phyloP scores from a whole-genome alignment of 495 filamentous ascomycete genomes.

The Paragyromitra xinjiangensis region DNA sequence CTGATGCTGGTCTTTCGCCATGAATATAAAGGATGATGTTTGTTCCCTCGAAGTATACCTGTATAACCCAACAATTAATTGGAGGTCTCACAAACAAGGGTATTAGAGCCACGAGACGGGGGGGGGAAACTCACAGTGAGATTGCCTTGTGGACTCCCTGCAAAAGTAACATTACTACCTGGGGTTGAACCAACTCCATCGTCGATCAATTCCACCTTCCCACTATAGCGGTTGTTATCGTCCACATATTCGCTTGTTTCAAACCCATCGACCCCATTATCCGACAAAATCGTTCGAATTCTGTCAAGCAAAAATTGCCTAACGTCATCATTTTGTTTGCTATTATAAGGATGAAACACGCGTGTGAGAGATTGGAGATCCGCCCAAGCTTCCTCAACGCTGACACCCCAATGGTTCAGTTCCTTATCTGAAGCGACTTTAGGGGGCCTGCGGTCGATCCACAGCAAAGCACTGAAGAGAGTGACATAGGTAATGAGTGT shows the following conservation, averaged over 20 bases:
- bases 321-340: slow-evolving; percentile 79
- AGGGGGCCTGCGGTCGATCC: slow-evolving; percentile 50
- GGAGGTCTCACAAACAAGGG: background rate
- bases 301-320: slow-evolving; percentile 77
- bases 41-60: slow-evolving; percentile 88
- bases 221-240: slow-evolving; percentile 15
- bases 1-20: slow-evolving; percentile 78
- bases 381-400: slow-evolving; percentile 84
- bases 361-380: slow-evolving; percentile 80
- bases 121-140: slow-evolving; percentile 39
- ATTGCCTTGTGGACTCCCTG: slow-evolving; percentile 51
- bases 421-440: slow-evolving; percentile 66
- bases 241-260: slow-evolving; percentile 1
- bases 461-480: slow-evolving; percentile 66
- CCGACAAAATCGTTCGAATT: slow-evolving; percentile 71
- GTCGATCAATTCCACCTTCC: slow-evolving; percentile 73
- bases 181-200: slow-evolving; percentile 63
- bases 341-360: slow-evolving; percentile 86
- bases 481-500: slow-evolving; percentile 74
- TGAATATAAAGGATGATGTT: slow-evolving; percentile 93
- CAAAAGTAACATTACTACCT: slow-evolving; percentile 77
- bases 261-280: slow-evolving; percentile 62
- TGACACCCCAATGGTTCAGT: slow-evolving; percentile 68
- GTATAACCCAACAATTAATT: slow-evolving; percentile 56
- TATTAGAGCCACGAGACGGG: too few relatives aligned